Base-by-base conservation (phyloP, 441 rosid genomes). In the Euphorbia celastroides region DNA sequence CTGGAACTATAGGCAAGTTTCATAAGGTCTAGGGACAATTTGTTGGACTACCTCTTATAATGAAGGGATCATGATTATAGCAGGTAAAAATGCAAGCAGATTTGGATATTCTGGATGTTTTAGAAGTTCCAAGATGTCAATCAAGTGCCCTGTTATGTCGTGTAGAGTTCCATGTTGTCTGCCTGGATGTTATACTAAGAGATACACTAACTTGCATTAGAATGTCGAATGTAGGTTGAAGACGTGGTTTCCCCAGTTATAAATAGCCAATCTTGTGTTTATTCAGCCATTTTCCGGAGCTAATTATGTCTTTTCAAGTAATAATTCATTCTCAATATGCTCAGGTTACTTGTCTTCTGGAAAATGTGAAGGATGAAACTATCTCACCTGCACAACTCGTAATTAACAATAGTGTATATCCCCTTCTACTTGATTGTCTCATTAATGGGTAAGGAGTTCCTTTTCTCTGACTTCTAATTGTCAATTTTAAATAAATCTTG, bases 391-490 rank as follows among this genome's bases (percentile, higher is more conserved):
- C 74, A 57, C 82, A 73, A 77, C 78, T 90, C 5, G 72, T 88
- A 61, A 73, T 74, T 56, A 88, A 79, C 66, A 68, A 77, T 77
- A 82, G 77, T 52, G 62, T 88, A 23, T 84, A 93, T 78, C 97
- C 90, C 22, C 92, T 87, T 68, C 72, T 90, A 56, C 94, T 93
- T 46, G 90, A 83, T 42, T 86, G 88, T 66, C 81, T 90, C 42
- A 34, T 83, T 27, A 71, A 79, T 61, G 87, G 94, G 97, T 86
- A 79, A 78, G 84, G 68, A 58, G 36, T 59, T 59, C 56, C 22
- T 51, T 7, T 38, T 1, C 11, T 38, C 38, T 34, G 38, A 34
- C 54, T 48, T 17, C 50, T 62, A 13, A n/a, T 55, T 62, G 26
- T 36, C 46, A 60, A 31, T 34, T 12, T 66, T 25, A 1, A 60